These are phyloP conservation scores for Venturia oleaginea DNA, from an alignment of 2,329 filamentous ascomycete species.

Conservation along the genomic window DNA sequence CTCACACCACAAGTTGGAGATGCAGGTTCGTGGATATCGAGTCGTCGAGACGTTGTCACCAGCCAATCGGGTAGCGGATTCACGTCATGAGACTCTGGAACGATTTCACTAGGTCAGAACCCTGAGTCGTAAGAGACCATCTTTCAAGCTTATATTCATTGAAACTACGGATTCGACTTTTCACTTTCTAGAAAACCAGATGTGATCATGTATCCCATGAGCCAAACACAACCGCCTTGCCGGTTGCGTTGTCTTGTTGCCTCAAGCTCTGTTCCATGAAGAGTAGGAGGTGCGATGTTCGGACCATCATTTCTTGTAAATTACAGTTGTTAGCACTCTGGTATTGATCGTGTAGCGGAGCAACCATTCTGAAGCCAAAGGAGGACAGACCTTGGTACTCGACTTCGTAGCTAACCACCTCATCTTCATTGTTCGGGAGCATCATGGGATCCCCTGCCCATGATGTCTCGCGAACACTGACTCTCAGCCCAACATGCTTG, in stretches of 20 bases:
- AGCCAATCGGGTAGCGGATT: not conserved
- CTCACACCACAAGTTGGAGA: not conserved
- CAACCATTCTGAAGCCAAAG: constrained; percentile 26
- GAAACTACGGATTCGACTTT: no score
- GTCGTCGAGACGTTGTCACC: not conserved
- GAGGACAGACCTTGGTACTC: constrained; percentile 58
- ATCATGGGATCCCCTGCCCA: constrained; percentile 41
- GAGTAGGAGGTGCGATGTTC: constrained; percentile 53
- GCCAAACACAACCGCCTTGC: constrained; percentile 59
- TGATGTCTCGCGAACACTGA: constrained; percentile 51
- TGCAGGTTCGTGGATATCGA: not conserved
- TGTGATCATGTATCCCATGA: constrained; percentile 3
- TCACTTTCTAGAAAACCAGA: no score
- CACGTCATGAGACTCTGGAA: not conserved
- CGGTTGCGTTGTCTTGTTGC: constrained; percentile 50
- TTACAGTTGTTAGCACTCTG: not conserved
- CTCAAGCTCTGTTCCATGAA: constrained; percentile 56
- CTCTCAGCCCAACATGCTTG: constrained; percentile 58
- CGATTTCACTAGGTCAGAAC: no score
- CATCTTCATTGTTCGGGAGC: constrained; percentile 50
- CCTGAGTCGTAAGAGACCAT: no score
- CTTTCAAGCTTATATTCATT: no score
- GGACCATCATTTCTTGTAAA: constrained; percentile 54
- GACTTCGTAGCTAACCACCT: constrained; percentile 60
- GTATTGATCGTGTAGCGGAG: constrained; percentile 17